A percentile compares a stretch with the other conserved stretches of the same genome.
phyloP scores from a whole-genome alignment of 1,139 yeast species.

The Diutina mesorugosa region DNA sequence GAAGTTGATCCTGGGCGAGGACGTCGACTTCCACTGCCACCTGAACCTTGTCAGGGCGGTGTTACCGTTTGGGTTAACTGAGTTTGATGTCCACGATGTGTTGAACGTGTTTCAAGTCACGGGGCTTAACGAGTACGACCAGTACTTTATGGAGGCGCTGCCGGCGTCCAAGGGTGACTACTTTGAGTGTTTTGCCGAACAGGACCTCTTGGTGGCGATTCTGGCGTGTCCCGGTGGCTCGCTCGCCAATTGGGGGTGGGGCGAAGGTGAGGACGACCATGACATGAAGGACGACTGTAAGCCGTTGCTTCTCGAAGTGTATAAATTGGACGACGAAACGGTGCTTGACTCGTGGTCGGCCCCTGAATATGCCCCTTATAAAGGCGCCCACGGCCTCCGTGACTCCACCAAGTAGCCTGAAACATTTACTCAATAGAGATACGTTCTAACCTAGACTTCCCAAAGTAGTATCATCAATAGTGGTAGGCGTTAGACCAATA shows the following conservation, averaged over 20 bases:
- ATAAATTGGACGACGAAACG: constrained; percentile 30
- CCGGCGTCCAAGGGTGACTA: constrained; percentile 48
- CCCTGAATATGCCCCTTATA: constrained; percentile 38
- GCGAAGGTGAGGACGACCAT: constrained; percentile 34
- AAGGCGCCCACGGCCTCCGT: constrained; percentile 41
- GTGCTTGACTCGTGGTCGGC: constrained; percentile 37
- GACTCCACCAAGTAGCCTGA: background rate
- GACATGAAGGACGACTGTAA: constrained; percentile 53
- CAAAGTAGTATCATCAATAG: no score
- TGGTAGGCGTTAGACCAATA: no score
- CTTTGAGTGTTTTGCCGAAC: constrained; percentile 57
- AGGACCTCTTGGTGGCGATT: constrained; percentile 50
- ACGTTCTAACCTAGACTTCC: no score
- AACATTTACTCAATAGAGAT: no score
- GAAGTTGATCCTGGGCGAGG: constrained; percentile 48
- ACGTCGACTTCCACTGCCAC: constrained; percentile 56
- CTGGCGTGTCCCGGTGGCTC: constrained; percentile 68
- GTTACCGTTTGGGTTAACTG: constrained; percentile 46
- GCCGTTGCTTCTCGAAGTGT: constrained; percentile 51
- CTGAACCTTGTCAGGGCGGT: constrained; percentile 50
- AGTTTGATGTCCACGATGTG: constrained; percentile 57
- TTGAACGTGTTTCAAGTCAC: constrained; percentile 60
- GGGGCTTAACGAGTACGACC: constrained; percentile 52
- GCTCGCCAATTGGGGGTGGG: constrained; percentile 62
- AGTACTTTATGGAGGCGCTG: constrained; percentile 59